A percentile compares a stretch with the other conserved stretches of the same genome.
These are phyloP conservation scores for Achlya hypogyna DNA, from an alignment of 352 stramenopile species.

Conservation along the genomic window DNA sequence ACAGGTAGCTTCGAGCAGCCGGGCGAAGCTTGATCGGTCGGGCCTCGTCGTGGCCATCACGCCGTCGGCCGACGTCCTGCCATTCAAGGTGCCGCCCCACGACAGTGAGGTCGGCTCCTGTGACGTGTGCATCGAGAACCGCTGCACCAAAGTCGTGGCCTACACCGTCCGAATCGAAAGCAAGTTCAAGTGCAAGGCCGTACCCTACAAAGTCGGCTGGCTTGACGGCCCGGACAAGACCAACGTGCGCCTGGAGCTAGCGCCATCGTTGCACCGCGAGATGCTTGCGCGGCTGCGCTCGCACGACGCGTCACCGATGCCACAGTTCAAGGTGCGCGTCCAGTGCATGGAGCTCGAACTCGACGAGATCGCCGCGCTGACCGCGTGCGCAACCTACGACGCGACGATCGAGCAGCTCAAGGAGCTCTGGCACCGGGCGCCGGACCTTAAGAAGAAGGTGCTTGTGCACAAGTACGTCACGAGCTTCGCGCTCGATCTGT, in stretches of 20 bases:
- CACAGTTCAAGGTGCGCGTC: slow-evolving; percentile 9
- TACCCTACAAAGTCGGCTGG: slow-evolving; percentile 5
- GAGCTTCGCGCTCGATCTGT: neutral
- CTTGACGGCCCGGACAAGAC: neutral
- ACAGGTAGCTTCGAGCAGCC: neutral
- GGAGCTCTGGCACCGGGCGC: slow-evolving; percentile 2
- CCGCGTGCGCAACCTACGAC: neutral
- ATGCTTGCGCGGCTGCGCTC: neutral
- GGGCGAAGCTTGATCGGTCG: neutral
- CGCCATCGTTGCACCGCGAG: neutral
- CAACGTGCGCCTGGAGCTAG: slow-evolving; percentile 1
- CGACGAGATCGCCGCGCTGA: neutral
- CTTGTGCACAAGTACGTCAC: slow-evolving; percentile 14
- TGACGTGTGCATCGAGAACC: slow-evolving; percentile 4
- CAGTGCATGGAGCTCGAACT: slow-evolving; percentile 9
- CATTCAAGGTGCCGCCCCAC: neutral
- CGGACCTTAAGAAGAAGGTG: neutral
- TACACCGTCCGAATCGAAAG: slow-evolving; percentile 14
- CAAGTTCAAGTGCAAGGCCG: slow-evolving; percentile 13
- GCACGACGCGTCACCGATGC: neutral
- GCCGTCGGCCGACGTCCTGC: neutral
- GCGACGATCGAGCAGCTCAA: slow-evolving; percentile 1
- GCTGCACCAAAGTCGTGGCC: neutral
- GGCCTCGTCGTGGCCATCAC: neutral
- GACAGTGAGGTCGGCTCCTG: neutral